Percentiles rank a stretch among this genome's conserved stretches.
These are phyloP conservation scores for Ambrosiella beaveri DNA, from an alignment of 2,329 filamentous ascomycete species.

Conservation along the genomic window DNA sequence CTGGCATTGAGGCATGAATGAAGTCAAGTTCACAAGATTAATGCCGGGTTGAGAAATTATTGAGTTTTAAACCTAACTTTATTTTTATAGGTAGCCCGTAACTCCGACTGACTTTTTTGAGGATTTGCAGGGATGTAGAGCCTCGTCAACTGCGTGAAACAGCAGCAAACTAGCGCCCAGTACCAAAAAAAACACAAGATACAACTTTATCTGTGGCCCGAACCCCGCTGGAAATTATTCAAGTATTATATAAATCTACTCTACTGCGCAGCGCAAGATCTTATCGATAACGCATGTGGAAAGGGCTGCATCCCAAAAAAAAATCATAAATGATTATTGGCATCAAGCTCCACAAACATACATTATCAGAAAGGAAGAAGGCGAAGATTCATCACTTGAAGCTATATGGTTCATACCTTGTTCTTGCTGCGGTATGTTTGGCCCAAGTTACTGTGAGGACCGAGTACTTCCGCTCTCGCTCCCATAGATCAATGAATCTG, in stretches of 20 bases:
- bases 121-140: background rate
- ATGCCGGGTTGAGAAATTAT: background rate
- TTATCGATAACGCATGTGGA: background rate
- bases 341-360: too few relatives aligned
- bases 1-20: background rate
- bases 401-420: too few relatives aligned
- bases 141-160: background rate
- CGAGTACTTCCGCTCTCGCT: too few relatives aligned
- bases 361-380: too few relatives aligned
- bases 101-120: background rate
- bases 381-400: too few relatives aligned
- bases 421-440: too few relatives aligned
- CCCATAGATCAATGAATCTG: too few relatives aligned
- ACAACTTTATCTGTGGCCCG: background rate
- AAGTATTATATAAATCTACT: too few relatives aligned
- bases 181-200: background rate
- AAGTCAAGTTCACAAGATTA: background rate
- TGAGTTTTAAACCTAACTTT: too few relatives aligned
- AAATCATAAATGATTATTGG: too few relatives aligned
- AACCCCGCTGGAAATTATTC: background rate
- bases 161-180: background rate
- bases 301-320: too few relatives aligned
- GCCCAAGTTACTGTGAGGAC: too few relatives aligned
- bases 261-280: background rate
- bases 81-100: background rate